Evolutionary conservation across 768 basidiomycete species (phyloP), one percentile per base, ranked within the genome.

Genomic region (Collybia mongolica): DNA sequence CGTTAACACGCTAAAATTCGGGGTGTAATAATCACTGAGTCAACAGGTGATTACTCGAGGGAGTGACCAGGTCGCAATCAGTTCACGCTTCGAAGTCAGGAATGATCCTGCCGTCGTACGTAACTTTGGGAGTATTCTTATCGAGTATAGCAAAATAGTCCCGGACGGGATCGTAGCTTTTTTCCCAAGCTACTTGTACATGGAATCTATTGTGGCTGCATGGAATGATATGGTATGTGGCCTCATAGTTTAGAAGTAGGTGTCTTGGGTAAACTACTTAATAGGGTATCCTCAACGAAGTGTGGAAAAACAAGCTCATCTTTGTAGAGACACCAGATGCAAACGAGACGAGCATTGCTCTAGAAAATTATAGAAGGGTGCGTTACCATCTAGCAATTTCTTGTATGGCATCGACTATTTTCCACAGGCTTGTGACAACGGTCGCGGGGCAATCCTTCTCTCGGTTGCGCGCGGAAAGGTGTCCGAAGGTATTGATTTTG

Each of bases 401-500:
- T 17, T n/a, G 28, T 41, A 23, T 7, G 12, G 12, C 40, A 54
- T 14, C 8, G 46, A 17, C 56, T 47, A 45, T 23, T 23, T 48
- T 8, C 57, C n/a, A 28, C 46, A 96, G 95, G 97, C 97, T 23
- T 99, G 97, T 66, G 93, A 98, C 68, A 99, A 99, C 64, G 97
- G 97, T 37, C 84, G 97, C 44, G 97, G 97, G 1, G 97, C 97
- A 17, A 94, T 98, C 23, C 75, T 99, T 24, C 76, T 99, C 36
- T 98, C 97, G 19, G 97, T 99, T 28, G 97, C 97, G 23, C 86
- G 97, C 74, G 97, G 97, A 2, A 99, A 99, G 67, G 97, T 99
- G 0, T 98, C 97, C 0, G 97, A 99, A 70, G 97, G 97, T n/a
- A 99, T 99, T 61, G 97, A 99, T 83, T 99, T 99, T 62, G 97